Evolutionary conservation across 2,329 filamentous ascomycete genomes (phyloP).

Genomic region (Cladosporium halotolerans): DNA sequence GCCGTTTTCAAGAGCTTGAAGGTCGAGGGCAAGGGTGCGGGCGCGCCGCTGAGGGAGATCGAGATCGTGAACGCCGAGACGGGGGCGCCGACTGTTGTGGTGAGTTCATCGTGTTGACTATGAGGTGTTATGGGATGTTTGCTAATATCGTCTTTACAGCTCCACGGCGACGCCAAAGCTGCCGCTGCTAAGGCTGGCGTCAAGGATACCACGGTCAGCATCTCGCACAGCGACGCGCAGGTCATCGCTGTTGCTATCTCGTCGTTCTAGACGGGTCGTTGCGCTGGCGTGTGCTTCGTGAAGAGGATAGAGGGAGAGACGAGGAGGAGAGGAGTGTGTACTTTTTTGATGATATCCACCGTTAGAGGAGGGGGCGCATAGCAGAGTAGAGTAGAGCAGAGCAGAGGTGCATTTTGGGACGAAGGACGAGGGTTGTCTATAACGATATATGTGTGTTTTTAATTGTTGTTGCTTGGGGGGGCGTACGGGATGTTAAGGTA

Average conservation of each 20-base stretch:
- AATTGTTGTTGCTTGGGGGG: neutral
- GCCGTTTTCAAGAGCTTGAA: conserved; percentile 97
- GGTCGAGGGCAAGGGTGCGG: conserved; percentile 78
- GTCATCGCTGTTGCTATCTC: conserved; percentile 77
- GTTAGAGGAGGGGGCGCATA: too few species aligned
- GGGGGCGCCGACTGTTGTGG: conserved; percentile 76
- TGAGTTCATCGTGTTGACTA: conserved; percentile 46
- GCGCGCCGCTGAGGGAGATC: conserved; percentile 87
- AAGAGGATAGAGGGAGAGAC: too few species aligned
- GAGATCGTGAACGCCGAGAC: conserved; percentile 78
- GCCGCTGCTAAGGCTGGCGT: conserved; percentile 83
- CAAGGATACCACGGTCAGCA: conserved; percentile 84
- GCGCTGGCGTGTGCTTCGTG: too few species aligned
- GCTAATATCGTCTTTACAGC: conserved; percentile 44
- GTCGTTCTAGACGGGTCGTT: too few species aligned
- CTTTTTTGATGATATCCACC: too few species aligned
- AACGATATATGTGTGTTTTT: neutral
- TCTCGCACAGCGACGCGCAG: conserved; percentile 91
- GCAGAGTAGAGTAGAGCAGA: neutral
- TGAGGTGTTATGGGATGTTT: neutral
- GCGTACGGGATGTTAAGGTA: too few species aligned
- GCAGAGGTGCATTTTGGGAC: neutral
- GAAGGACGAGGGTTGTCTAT: neutral
- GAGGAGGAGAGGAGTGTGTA: too few species aligned
- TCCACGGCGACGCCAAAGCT: conserved; percentile 75